Conservation (phyloP, 495 filamentous ascomycete species). For the Pyrenula massariospora region DNA sequence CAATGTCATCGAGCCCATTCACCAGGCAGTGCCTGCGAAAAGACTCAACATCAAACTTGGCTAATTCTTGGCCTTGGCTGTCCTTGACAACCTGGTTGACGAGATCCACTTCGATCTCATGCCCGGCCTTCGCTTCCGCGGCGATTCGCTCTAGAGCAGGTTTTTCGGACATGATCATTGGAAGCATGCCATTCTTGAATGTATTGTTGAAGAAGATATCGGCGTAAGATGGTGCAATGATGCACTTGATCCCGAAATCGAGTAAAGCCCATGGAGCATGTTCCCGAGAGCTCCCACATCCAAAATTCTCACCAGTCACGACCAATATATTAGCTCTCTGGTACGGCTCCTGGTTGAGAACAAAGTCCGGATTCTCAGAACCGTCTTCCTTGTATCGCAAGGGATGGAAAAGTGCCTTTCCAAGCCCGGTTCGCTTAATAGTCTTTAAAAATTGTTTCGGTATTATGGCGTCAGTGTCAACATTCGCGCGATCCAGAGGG, state of each 20-base stretch:
- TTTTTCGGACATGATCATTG: constrained; percentile 61
- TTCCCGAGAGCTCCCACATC: constrained; percentile 86
- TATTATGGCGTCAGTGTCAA: constrained; percentile 98
- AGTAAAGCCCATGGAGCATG: constrained; percentile 96
- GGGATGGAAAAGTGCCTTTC: constrained; percentile 74
- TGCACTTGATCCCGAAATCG: constrained; percentile 89
- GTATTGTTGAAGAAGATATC: constrained; percentile 99
- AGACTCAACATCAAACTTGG: constrained; percentile 72
- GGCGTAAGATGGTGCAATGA: constrained; percentile 86
- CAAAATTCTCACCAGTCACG: constrained; percentile 89
- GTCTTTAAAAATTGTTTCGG: constrained; percentile 99
- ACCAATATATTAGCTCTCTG: constrained; percentile 80
- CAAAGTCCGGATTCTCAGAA: constrained; percentile 63
- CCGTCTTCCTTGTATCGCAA: constrained; percentile 66
- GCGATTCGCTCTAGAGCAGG: constrained; percentile 57
- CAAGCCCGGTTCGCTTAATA: constrained; percentile 94
- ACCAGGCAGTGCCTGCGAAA: constrained; percentile 91
- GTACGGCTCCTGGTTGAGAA: constrained; percentile 87
- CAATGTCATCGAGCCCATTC: constrained; percentile 95
- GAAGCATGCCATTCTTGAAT: constrained; percentile 99
- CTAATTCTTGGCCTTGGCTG: constrained; percentile 56
- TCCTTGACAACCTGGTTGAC: constrained; percentile 75
- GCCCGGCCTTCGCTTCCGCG: constrained; percentile 68
- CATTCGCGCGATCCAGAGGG: constrained; percentile 75
- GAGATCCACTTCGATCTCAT: constrained; percentile 86